Evolutionary conservation across 2,329 filamentous ascomycete genomes (phyloP), one percentile per base, ranked within the genome.

Genomic region (Beauveria australis): DNA sequence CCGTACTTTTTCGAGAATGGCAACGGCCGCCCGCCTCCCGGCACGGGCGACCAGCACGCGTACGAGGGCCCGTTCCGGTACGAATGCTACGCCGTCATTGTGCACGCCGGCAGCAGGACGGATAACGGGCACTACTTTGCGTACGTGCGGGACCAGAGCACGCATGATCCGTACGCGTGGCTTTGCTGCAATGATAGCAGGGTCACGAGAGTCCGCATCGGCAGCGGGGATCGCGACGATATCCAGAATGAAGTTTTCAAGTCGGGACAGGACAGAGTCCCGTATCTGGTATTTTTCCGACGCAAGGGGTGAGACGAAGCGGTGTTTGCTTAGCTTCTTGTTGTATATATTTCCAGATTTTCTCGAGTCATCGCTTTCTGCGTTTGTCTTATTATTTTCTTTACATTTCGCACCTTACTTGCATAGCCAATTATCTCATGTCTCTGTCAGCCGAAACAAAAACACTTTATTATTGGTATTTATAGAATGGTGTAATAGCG

Each of bases 51-150:
- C 61, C 72, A 37, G 28, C 49, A 67, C 10, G 75, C 75, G 16
- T 79, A 81, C 61, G 66, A 68, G 2, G 75, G 73, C 1, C 87
- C 89, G 0, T 91, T 89, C 69, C 76, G 79, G 5, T 99, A 97
- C 72, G 88, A 96, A 69, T 87, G 89, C 57, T 97, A 96, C 70
- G 93, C 87, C 2, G 88, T 97, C 7, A 84, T 95, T 59, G 81
- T 89, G 63, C 92, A 97, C 71, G 74, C 83, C 4, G 92, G 92
- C 24, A 76, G 76, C 1, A 85, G 80, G 1, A 78, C 89, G 57
- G 82, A 84, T 43, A 84, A 83, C 55, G 92, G 92, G 0, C 92
- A 97, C 73, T 97, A 97, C 72, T 87, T 88, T 58, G 82, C 86
- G 3, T 85, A 89, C 61, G 83, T 89, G 63, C 82, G 83, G 49